Base-by-base conservation (phyloP, 2,329 filamentous ascomycete genomes). In the Apiospora marii region DNA sequence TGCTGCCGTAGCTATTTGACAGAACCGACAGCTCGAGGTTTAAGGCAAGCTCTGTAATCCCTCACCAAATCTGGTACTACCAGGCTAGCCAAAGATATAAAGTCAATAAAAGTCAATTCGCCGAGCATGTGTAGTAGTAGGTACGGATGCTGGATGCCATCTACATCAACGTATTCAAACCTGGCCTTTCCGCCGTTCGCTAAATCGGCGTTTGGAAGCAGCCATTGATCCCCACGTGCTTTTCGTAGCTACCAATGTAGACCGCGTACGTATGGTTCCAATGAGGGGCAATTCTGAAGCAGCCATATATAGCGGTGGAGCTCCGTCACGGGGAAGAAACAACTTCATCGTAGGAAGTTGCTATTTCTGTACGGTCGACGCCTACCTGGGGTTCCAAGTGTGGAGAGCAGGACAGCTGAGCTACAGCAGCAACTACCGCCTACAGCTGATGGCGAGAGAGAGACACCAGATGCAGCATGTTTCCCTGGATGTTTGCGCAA, bases 231-330 rank as follows among this genome's bases (percentile, higher is more conserved):
- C 10, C 58, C 58, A 64, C 58, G 58, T 64, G 58, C 34, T 64
- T 64, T 34, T 34, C n/a, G 51, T 58, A 41, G 19, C 22, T n/a
- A 41, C 22, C 34, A 24, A 8, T 49, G 46, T 49, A 41, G 58
- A 24, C 34, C 34, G 58, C 41, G 34, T n/a, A 64, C 19, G 19
- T 10, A 61, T 22, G 12, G 30, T 64, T n/a, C 37, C 37, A 41
- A 64, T 41, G 58, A 64, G 58, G 58, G 58, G 58, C 34, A 64
- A 64, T 30, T n/a, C 58, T 64, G 58, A 64, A 64, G 58, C 58
- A 64, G 19, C 58, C 58, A 41, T 41, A 24, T 64, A 64, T 64
- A 41, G 58, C 30, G 34, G 58, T 64, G 58, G 58, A 64, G 58
- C 58, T 64, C 30, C 34, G 34, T 41, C 34, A 64, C 58, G 34